phyloP scores from a whole-genome alignment of 768 basidiomycete genomes.

The Termitomyces sp. region DNA sequence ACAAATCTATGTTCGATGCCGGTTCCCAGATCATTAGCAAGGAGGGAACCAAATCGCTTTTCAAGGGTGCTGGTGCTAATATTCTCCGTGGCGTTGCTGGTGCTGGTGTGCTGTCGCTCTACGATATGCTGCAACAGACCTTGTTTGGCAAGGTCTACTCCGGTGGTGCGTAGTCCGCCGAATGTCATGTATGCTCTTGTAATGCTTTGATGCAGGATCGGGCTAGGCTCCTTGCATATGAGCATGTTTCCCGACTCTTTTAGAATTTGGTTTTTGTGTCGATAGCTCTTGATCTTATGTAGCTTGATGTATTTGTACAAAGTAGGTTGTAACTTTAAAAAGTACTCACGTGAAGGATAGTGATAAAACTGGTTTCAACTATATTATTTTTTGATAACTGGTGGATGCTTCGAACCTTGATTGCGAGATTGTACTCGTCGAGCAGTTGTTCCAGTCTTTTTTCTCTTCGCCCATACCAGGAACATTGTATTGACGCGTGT shows the following conservation, averaged over 20 bases:
- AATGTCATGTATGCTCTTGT: not conserved
- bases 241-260: no score
- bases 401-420: conserved; percentile 9
- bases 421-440: conserved; percentile 7
- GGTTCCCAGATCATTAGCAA: conserved; percentile 88
- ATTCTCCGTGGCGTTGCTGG: conserved; percentile 99
- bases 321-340: no score
- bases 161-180: conserved; percentile 54
- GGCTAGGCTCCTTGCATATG: conserved; percentile 31
- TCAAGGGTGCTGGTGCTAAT: conserved; percentile 98
- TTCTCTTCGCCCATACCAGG: conserved; percentile 83
- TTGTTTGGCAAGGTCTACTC: conserved; percentile 99
- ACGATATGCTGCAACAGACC: conserved; percentile 96
- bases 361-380: no score
- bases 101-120: conserved; percentile 98
- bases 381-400: no score
- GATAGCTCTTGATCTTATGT: no score
- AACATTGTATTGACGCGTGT: conserved; percentile 75
- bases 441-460: conserved; percentile 16
- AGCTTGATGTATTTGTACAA: no score
- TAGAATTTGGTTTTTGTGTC: no score
- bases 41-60: conserved; percentile 93
- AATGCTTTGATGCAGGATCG: conserved; percentile 30
- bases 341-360: not conserved
- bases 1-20: conserved; percentile 99